Evolutionary conservation across 257 asterid genomes (phyloP), one percentile per base, ranked within the genome.

Genomic region (Solanum piurae): DNA sequence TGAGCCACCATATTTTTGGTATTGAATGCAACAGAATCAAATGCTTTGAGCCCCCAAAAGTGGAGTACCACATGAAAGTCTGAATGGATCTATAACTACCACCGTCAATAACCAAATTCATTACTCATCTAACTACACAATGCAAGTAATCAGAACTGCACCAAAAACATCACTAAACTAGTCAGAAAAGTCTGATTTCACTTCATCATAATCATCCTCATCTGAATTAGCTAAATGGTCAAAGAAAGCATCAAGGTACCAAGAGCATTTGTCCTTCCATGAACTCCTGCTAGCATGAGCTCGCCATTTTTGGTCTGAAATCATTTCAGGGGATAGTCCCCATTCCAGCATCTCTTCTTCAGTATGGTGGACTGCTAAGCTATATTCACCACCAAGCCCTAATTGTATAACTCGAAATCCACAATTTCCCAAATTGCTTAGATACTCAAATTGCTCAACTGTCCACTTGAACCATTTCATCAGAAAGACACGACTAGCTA

Each of bases 381-480:
- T 89, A 31, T 89, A 89, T 46, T 89, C 91, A 4, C 91, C 91
- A 46, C 91, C 88, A 10, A 29, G 21, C 21, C 91, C 91, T 49
- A 89, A 69, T 87, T 89, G 89, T 80, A 89, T 77, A 52, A 89
- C 75, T 38, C 89, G 84, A 52, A 87, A 77, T 88, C 87, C 91
- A 36, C 89, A 85, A 86, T 89, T 89, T 11, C 87, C 88, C 25
- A 89, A 52, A 79, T 58, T 83, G 44, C 49, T 87, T 49, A 87
- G 37, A 23, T 80, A 87, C 87, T 89, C 91, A 36, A 87, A 89
- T 60, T 89, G 91, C 69, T 89, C 86, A 21, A 87, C 89, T 9
- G 88, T 87, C 91, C 91, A 89, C 55, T 75, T 87, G 71, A 89
- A 89, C 91, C 91, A 89, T 60, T 87, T 89, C 91, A 89, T 89